Conservation (phyloP, 208 protist genomes). For the Lotmaria passim region DNA sequence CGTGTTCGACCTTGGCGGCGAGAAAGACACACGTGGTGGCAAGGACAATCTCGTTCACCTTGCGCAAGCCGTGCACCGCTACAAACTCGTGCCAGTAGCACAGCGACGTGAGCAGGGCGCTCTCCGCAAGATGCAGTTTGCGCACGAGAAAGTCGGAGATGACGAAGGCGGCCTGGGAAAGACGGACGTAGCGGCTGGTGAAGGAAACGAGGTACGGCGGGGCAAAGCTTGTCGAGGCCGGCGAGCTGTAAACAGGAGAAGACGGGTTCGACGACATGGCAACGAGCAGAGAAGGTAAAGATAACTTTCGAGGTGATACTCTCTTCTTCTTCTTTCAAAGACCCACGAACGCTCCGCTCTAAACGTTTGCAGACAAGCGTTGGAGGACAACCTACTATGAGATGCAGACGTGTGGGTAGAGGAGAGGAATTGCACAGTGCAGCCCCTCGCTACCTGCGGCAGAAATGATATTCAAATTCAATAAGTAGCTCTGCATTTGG, state of each 20-base stretch:
- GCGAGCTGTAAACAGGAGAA: slow-evolving; percentile 30
- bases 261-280: slow-evolving; percentile 29
- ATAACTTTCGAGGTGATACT: background rate
- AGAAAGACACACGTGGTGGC: slow-evolving; percentile 83
- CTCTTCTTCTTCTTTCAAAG: too few species aligned
- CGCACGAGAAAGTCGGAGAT: slow-evolving; percentile 70
- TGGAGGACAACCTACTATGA: too few species aligned
- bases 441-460: background rate
- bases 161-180: slow-evolving; percentile 65
- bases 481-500: background rate
- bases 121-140: slow-evolving; percentile 58
- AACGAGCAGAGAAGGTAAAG: background rate
- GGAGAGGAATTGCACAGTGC: background rate
- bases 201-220: slow-evolving; percentile 44
- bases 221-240: slow-evolving; percentile 24
- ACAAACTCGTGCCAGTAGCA: slow-evolving; percentile 89
- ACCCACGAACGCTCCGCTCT: too few species aligned
- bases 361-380: too few species aligned
- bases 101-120: slow-evolving; percentile 74
- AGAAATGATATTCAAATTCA: background rate
- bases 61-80: slow-evolving; percentile 51
- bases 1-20: slow-evolving; percentile 87
- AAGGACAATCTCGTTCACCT: slow-evolving; percentile 75
- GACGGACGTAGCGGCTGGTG: slow-evolving; percentile 59
- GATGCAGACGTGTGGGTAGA: background rate